phyloP scores from a whole-genome alignment of 2,329 filamentous ascomycete species.

The Fusarium pseudoanthophilum region DNA sequence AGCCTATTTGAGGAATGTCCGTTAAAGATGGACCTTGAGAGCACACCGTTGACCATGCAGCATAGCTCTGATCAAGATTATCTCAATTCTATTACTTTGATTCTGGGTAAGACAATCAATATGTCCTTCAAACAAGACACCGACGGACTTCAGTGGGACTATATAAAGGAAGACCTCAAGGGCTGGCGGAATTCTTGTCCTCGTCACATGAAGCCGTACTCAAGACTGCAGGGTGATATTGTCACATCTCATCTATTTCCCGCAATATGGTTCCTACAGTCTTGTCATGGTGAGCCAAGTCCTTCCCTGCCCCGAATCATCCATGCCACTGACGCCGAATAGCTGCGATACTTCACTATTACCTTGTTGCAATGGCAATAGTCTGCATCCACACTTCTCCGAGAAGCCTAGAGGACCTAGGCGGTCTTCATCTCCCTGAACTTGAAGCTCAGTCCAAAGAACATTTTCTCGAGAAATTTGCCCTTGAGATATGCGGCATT shows the following conservation, averaged over 20 bases:
- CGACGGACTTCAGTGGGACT: conserved; percentile 31
- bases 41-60: conserved; percentile 29
- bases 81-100: conserved; percentile 55
- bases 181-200: conserved; percentile 50
- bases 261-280: conserved; percentile 52
- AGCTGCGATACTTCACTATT: conserved; percentile 59
- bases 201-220: conserved; percentile 48
- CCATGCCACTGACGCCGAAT: not conserved
- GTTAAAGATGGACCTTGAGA: conserved; percentile 54
- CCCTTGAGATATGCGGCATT: conserved; percentile 55
- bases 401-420: conserved; percentile 5
- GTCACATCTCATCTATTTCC: conserved; percentile 45
- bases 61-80: conserved; percentile 34
- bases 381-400: conserved; percentile 37
- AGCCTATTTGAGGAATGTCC: conserved; percentile 57
- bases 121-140: conserved; percentile 43
- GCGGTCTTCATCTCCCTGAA: not conserved
- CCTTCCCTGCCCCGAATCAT: rapidly evolving
- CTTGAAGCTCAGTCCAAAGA: conserved; percentile 3
- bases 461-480: conserved; percentile 48
- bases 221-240: not conserved
- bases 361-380: conserved; percentile 51
- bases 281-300: conserved; percentile 54
- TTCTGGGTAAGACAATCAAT: conserved; percentile 58
- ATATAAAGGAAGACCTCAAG: conserved; percentile 36